Percentiles rank a stretch among this genome's conserved stretches.
phyloP scores from a whole-genome alignment of 306 rosid species.

The Glycine soja region DNA sequence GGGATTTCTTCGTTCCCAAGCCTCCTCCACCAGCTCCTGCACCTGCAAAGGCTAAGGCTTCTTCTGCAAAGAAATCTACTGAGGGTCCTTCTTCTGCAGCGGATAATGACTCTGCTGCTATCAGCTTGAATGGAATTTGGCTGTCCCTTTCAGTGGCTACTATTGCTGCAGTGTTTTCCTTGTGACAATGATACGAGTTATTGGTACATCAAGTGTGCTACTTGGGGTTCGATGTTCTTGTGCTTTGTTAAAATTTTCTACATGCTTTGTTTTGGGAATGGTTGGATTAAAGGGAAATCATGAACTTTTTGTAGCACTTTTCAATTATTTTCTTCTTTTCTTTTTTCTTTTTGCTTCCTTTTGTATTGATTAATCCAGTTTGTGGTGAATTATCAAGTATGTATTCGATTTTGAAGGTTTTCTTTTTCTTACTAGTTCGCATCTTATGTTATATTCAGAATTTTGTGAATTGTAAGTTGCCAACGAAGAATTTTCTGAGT shows the following conservation, averaged over 20 bases:
- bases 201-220: not conserved
- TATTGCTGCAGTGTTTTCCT: slow-evolving; percentile 18
- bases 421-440: not conserved
- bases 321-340: slow-evolving; percentile 19
- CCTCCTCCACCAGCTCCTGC: slow-evolving; percentile 63
- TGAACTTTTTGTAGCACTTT: slow-evolving; percentile 44
- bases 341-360: not conserved
- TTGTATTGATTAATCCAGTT: not conserved
- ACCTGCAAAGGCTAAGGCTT: slow-evolving; percentile 48
- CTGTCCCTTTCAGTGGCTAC: not conserved
- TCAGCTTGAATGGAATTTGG: slow-evolving; percentile 42
- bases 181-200: slow-evolving; percentile 37
- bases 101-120: slow-evolving; percentile 44
- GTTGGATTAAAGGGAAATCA: slow-evolving; percentile 30
- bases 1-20: slow-evolving; percentile 62
- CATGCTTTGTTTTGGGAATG: slow-evolving; percentile 10
- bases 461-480: slow-evolving; percentile 22
- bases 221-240: slow-evolving; percentile 35
- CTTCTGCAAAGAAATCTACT: slow-evolving; percentile 50
- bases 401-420: slow-evolving; percentile 32
- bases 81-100: slow-evolving; percentile 43
- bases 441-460: slow-evolving; percentile 14
- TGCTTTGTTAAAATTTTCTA: slow-evolving; percentile 22
- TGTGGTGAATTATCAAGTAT: slow-evolving; percentile 31
- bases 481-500: not conserved